Base-by-base conservation (phyloP, 805 yeast species). In the Grigorovia jiainica region DNA sequence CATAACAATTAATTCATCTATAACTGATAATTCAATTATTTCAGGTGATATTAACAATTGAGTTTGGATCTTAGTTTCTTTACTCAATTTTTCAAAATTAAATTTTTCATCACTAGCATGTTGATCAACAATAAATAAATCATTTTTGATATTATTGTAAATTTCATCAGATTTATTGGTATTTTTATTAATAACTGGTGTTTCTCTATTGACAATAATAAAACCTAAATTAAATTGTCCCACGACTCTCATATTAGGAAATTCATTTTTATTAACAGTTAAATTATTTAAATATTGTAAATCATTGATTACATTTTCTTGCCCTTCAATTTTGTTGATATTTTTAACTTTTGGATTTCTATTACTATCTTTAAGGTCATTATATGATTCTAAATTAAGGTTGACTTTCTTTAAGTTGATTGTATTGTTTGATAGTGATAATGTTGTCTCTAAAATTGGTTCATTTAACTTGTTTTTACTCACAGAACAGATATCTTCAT, bases 211-310 rank as follows among this genome's bases (percentile, higher is more conserved):
- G 0, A 85, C 92, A 16, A 89, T 57, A n/a, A 92, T 86, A 52
- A 92, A 92, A 0, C 97, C 98, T n/a, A 83, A 63, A 58, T 92
- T 92, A 65, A 92, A 92, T 62, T 92, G 98, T 0, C 99, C 99
- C 6, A 90, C 75, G 10, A 92, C 64, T 33, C 71, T 61, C 97
- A 92, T 90, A 3, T 70, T 57, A 3, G 59, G 51, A 53, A 92
- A 92, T 52, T 92, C 95, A 0, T 66, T 52, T 55, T 89, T 90
- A 7, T 74, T 67, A 2, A 90, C 77, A 0, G 75, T 74, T 41
- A 82, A 63, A 0, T 82, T n/a, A n/a, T n/a, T 71, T 39, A 85
- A 60, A 34, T 70, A 64, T 33, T 68, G 64, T 47, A 82, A 89
- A 7, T 82, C 85, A 33, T 69, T 71, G 30, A 64, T 64, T 9